Conservation (phyloP, 2,329 filamentous ascomycete species). For the Xylaria sp. region DNA sequence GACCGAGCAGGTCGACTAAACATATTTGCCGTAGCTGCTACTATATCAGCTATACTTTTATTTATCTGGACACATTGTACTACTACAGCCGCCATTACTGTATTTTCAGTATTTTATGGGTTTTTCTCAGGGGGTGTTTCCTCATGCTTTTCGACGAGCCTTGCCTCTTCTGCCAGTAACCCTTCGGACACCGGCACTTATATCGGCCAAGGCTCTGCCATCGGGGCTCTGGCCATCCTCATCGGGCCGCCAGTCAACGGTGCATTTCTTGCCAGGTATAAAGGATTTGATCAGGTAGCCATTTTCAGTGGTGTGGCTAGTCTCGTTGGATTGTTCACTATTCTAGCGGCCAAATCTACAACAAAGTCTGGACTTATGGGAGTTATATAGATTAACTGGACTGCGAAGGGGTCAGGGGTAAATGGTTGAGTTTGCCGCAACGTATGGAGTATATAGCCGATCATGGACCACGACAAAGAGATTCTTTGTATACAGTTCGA, state of each 20-base stretch:
- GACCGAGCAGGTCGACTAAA: conserved; percentile 10
- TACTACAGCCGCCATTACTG: conserved; percentile 1
- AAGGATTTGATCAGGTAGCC: background rate
- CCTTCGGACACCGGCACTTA: conserved; percentile 14
- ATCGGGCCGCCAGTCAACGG: conserved; percentile 10
- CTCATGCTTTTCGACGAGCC: background rate
- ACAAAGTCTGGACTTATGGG: conserved; percentile 1
- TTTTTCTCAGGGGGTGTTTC: conserved; percentile 20
- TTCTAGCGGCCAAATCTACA: background rate
- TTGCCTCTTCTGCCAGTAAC: conserved; percentile 2
- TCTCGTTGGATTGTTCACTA: background rate
- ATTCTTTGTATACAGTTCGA: no score
- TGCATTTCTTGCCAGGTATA: background rate
- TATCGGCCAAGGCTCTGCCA: conserved; percentile 2
- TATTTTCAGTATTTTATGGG: conserved; percentile 19
- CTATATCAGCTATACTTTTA: background rate
- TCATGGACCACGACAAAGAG: no score
- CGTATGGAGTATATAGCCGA: no score
- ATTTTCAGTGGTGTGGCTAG: conserved; percentile 10
- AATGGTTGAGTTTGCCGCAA: no score
- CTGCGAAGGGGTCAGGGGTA: no score
- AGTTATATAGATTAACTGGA: background rate
- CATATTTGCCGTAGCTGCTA: background rate
- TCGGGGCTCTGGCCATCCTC: background rate
- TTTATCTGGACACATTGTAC: conserved; percentile 6